Percentiles rank a stretch among this genome's conserved stretches.
phyloP scores from a whole-genome alignment of 139 green algal species.

The Chlamydomonas incerta region DNA sequence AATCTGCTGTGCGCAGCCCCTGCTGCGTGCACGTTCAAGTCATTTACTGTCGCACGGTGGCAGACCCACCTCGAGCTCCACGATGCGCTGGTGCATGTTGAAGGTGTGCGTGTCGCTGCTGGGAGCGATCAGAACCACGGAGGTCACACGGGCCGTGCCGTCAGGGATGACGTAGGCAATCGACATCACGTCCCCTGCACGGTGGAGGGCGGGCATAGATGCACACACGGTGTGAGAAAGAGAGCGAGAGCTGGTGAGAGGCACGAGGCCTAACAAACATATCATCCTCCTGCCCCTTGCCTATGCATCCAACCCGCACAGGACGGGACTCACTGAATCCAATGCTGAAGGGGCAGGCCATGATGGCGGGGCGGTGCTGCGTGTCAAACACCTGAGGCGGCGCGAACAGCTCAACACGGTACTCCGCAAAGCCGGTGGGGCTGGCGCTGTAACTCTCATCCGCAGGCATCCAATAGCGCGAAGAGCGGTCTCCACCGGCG shows the following conservation, averaged over 20 bases:
- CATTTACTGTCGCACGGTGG: too few relatives aligned
- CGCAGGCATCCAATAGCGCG: slow-evolving; percentile 17
- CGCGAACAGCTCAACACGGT: slow-evolving; percentile 48
- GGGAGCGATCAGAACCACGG: slow-evolving; percentile 44
- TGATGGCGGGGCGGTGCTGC: neutral
- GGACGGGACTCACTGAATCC: slow-evolving; percentile 22
- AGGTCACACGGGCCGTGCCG: slow-evolving; percentile 22
- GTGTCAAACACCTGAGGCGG: slow-evolving; percentile 39
- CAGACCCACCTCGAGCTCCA: slow-evolving; percentile 23
- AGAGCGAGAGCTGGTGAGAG: neutral
- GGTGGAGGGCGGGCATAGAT: neutral
- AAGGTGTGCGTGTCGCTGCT: slow-evolving; percentile 47
- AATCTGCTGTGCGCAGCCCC: too few relatives aligned
- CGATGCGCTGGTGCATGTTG: slow-evolving; percentile 55
- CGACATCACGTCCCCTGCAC: slow-evolving; percentile 18
- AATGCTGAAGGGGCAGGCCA: neutral
- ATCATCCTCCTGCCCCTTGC: too few relatives aligned
- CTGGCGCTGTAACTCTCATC: neutral
- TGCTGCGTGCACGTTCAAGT: too few relatives aligned
- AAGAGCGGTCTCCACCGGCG: slow-evolving; percentile 50
- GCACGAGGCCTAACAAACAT: too few relatives aligned
- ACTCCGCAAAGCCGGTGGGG: slow-evolving; percentile 44
- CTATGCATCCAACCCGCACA: too few relatives aligned
- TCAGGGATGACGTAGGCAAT: neutral
- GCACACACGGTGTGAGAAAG: neutral